Conservation (phyloP, 441 rosid genomes). For the Aleurites moluccanus region DNA sequence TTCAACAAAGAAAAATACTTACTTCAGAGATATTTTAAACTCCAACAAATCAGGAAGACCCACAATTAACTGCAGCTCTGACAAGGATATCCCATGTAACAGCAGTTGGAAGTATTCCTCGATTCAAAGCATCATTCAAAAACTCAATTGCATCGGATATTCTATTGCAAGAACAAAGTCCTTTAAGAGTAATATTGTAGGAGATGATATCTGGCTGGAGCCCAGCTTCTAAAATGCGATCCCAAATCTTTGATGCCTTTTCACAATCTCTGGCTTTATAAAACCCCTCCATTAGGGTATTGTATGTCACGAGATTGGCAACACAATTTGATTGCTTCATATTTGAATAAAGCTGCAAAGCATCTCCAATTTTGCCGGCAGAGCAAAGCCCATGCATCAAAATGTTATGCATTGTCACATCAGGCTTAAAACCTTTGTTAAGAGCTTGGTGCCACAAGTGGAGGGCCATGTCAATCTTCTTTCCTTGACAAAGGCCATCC, state of each 20-base stretch:
- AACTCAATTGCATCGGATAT: constrained; percentile 53
- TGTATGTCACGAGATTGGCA: constrained; percentile 82
- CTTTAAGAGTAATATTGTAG: constrained; percentile 68
- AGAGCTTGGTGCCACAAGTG: constrained; percentile 63
- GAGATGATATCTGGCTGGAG: constrained; percentile 75
- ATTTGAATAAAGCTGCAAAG: constrained; percentile 49
- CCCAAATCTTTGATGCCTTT: constrained; percentile 67
- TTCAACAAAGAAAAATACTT: constrained; percentile 9
- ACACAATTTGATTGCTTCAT: constrained; percentile 51
- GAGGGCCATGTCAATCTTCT: constrained; percentile 65
- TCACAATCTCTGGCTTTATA: constrained; percentile 54
- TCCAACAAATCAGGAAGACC: constrained; percentile 11
- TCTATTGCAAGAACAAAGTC: constrained; percentile 69
- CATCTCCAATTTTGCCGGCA: constrained; percentile 62
- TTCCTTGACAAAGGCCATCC: constrained; percentile 68
- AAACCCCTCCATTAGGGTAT: constrained; percentile 85
- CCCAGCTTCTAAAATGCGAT: constrained; percentile 48
- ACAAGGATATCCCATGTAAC: constrained; percentile 85
- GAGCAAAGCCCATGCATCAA: constrained; percentile 84
- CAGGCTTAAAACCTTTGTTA: constrained; percentile 59
- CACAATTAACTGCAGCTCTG: constrained; percentile 52
- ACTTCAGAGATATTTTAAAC: constrained; percentile 15
- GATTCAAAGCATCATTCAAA: constrained; percentile 63
- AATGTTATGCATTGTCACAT: constrained; percentile 72
- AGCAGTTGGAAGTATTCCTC: constrained; percentile 56